Base-by-base conservation (phyloP, 257 asterid genomes). In the Rehmannia glutinosa region DNA sequence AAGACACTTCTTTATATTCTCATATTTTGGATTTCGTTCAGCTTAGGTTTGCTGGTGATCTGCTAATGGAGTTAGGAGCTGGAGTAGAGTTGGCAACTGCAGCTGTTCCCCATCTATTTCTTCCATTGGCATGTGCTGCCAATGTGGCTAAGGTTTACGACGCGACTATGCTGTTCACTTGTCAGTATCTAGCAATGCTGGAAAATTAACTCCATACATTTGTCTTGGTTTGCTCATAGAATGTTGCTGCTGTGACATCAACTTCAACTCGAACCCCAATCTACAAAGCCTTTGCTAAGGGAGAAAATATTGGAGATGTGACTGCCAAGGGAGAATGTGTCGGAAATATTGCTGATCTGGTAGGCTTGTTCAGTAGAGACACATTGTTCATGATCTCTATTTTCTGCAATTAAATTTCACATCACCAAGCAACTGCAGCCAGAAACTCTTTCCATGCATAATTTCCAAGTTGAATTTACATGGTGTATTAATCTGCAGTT, bases 241-340 rank as follows among this genome's bases (percentile, higher is more conserved):
- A 94, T 84, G 90, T 94, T 28, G 86, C 84, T 79, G 98, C 97
- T 19, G 98, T 94, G 71, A 91, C 99, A 73, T 91, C 99, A 51
- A 91, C 97, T 21, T 91, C 98, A 9, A 94, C 99, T 74, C 91
- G 99, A 69, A 91, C 98, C 12, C 99, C 98, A 54, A 91, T 94
- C 62, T 94, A 94, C 85, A 94, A 91, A 83, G 99, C 98, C 63
- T 94, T 94, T 72, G 99, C 99, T 50, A 87, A 82, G 82, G 99
- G 99, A 68, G 99, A 94, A 84, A 94, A 94, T 71, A 94, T 94
- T 60, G 99, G 99, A 62, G 99, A 94, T 87, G 98, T 94, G 70
- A 94, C 99, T 68, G 97, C 99, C 19, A 94, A 94, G 77, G 99
- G 99, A 35, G 99, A 94, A 77, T 91, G 98, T 43, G 97, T 91